These are phyloP conservation scores for Thielaviopsis musarum DNA, from an alignment of 2,329 filamentous ascomycete genomes.

Conservation along the genomic window DNA sequence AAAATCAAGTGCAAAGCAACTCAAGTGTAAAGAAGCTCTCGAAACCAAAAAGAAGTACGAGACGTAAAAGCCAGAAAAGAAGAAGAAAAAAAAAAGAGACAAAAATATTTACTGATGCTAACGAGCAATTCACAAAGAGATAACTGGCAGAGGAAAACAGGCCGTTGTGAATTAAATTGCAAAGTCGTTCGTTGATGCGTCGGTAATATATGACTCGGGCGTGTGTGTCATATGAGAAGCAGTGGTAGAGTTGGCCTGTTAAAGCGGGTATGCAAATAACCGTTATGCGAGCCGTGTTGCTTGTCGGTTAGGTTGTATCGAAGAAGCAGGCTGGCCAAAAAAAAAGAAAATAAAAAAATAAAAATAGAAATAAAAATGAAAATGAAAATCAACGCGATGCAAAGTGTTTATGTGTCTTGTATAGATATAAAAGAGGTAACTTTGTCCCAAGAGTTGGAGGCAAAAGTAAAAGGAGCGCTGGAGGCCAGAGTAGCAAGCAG, in stretches of 20 bases:
- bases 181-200: not conserved
- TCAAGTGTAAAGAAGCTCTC: too few species aligned
- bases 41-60: not conserved
- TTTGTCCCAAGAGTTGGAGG: too few species aligned
- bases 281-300: not conserved
- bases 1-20: not conserved
- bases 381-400: too few species aligned
- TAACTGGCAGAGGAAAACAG: too few species aligned
- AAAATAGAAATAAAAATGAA: too few species aligned
- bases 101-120: too few species aligned
- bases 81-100: too few species aligned
- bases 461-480: too few species aligned
- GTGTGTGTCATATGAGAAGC: not conserved
- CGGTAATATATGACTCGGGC: not conserved
- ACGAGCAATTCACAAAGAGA: not conserved
- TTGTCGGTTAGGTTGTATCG: not conserved
- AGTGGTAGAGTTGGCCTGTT: not conserved
- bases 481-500: too few species aligned
- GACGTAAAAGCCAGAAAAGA: not conserved
- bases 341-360: not conserved
- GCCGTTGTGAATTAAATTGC: not conserved
- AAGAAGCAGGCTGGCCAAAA: not conserved
- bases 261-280: not conserved
- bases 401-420: too few species aligned
- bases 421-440: too few species aligned